Conservation (phyloP, 140 eudicot genomes). For the Erigeron philadelphicus region DNA sequence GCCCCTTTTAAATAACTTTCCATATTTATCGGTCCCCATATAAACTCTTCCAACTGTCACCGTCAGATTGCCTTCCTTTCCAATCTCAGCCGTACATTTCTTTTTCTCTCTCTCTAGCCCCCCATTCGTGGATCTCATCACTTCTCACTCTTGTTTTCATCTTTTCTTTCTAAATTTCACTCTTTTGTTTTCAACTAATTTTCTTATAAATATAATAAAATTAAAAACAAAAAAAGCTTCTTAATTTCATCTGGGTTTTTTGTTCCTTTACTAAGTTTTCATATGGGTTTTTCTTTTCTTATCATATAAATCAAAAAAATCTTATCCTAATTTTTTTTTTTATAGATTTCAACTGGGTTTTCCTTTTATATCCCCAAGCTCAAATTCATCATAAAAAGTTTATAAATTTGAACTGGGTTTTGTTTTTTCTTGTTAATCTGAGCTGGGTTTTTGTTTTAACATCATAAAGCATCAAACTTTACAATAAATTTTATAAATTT, state of each 20-base stretch:
- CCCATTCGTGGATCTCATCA: conserved; percentile 33
- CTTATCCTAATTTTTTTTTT: background rate
- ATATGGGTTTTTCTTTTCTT: conserved; percentile 12
- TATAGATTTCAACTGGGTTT: conserved; percentile 6
- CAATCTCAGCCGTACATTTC: conserved; percentile 32
- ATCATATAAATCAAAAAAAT: background rate
- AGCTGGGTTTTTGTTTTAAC: background rate
- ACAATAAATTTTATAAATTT: conserved; percentile 1
- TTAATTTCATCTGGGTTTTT: conserved; percentile 22
- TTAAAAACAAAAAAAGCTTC: conserved; percentile 5
- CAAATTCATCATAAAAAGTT: background rate
- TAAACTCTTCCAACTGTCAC: conserved; percentile 22
- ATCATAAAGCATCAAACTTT: background rate
- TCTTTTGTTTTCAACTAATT: conserved; percentile 6
- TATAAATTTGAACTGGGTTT: background rate
- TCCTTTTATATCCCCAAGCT: background rate
- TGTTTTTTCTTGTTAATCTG: background rate
- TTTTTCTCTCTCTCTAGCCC: conserved; percentile 11
- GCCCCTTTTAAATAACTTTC: conserved; percentile 22
- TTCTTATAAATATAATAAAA: background rate
- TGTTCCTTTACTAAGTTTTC: background rate
- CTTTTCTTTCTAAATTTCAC: background rate
- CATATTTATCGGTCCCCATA: conserved; percentile 28
- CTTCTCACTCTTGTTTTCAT: conserved; percentile 8
- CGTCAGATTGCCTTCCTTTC: conserved; percentile 26